phyloP scores from a whole-genome alignment of 495 filamentous ascomycete genomes.

The Hypomontagnella monticulosa region DNA sequence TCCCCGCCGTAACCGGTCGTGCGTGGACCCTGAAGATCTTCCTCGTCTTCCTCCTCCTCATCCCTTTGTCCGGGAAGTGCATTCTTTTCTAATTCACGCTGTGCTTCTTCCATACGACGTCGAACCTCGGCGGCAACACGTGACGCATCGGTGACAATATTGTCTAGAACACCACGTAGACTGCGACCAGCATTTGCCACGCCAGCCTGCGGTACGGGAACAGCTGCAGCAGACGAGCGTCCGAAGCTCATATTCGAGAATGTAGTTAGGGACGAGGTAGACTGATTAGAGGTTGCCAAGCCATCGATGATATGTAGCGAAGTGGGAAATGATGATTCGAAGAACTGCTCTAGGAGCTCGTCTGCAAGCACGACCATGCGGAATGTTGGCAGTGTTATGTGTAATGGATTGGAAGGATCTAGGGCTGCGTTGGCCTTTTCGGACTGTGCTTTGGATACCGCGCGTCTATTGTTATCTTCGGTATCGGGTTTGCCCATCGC shows the following conservation, averaged over 20 bases:
- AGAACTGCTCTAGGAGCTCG: slow-evolving; percentile 94
- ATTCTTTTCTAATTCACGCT: slow-evolving; percentile 83
- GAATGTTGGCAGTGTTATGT: slow-evolving; percentile 98
- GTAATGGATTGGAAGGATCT: slow-evolving; percentile 88
- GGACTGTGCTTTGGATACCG: slow-evolving; percentile 63
- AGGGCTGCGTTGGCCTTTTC: slow-evolving; percentile 85
- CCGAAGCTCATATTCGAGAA: slow-evolving; percentile 75
- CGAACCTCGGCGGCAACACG: slow-evolving; percentile 91
- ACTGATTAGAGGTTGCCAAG: slow-evolving; percentile 50
- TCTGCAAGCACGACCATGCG: slow-evolving; percentile 98
- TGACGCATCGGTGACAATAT: slow-evolving; percentile 97
- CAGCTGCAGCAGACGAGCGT: slow-evolving; percentile 51
- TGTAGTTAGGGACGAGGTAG: slow-evolving; percentile 75
- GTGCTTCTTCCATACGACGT: slow-evolving; percentile 91
- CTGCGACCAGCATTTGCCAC: slow-evolving; percentile 72
- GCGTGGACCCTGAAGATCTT: slow-evolving; percentile 61
- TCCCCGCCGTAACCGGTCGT: slow-evolving; percentile 43
- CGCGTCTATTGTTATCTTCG: slow-evolving; percentile 43
- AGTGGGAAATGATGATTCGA: slow-evolving; percentile 80
- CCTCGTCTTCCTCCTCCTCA: slow-evolving; percentile 81
- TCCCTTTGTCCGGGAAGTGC: slow-evolving; percentile 68
- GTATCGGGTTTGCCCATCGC: slow-evolving; percentile 38
- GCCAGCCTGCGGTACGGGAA: slow-evolving; percentile 49
- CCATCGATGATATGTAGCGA: slow-evolving; percentile 67
- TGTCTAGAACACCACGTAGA: slow-evolving; percentile 90